Evolutionary conservation across 768 basidiomycete genomes (phyloP), one percentile per base, ranked within the genome.

Genomic region (Tricholoma hemisulphureum): DNA sequence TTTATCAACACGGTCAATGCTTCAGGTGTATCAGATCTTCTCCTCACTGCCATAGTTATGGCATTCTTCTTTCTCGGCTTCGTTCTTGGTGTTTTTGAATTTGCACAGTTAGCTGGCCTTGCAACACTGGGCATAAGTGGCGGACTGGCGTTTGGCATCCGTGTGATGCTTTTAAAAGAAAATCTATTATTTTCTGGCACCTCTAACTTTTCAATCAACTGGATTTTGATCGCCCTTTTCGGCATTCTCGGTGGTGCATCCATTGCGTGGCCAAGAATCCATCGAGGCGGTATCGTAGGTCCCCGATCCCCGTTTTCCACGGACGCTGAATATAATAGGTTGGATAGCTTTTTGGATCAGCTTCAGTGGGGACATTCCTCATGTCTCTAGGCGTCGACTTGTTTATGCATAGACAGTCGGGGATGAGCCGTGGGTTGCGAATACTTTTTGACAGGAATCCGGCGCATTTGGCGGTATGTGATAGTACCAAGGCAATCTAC

Each of bases 341-440:
- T 16, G 18, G 23, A 34, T 16, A 55, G 26, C 39, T 55, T 6
- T 31, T 51, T 26, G 75, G 78, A 34, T 84, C 81, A 53, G 77
- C 85, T n/a, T 82, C 85, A 1, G 70, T 75, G 20, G 88, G 88
- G 29, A 81, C 86, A 8, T 88, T 89, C 67, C 69, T 89, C 23
- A 71, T 75, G 13, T 78, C 66, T 26, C 76, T 89, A 8, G 86
- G 79, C 20, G 63, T 82, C 10, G 87, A 89, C 68, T 73, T 88
- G 4, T 66, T 79, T 48, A 53, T 86, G 51, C 77, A 86, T 58
- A 73, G 78, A 61, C 86, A 89, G 63, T 69, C 72, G 5, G 88
- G 87, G 5, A 78, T 87, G 77, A 85, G 86, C 62, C 72, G 80
- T 20, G 87, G 87, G 2, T 74, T 89, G 28, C 78, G 88, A 20